Evolutionary conservation across 495 filamentous ascomycete genomes (phyloP).

Genomic region (Aspergillus sclerotioniger): DNA sequence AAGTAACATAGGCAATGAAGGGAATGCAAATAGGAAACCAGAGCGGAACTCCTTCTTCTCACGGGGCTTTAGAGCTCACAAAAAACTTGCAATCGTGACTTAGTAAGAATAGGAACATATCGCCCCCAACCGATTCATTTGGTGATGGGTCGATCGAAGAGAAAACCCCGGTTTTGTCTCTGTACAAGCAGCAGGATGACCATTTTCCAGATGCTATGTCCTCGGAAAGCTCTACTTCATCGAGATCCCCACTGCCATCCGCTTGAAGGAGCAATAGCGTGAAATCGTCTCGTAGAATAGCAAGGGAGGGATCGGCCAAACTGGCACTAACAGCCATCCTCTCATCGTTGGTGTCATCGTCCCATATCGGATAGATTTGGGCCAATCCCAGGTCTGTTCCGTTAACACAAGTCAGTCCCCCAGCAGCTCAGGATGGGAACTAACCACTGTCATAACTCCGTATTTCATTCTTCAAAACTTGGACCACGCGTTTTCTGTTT

Average conservation of each 20-base stretch:
- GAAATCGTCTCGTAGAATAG: slow-evolving; percentile 78
- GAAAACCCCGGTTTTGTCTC: slow-evolving; percentile 61
- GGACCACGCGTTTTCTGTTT: slow-evolving; percentile 71
- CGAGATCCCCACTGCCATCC: slow-evolving; percentile 78
- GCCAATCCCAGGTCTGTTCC: slow-evolving; percentile 71
- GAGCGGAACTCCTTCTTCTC: neutral
- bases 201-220: slow-evolving; percentile 61
- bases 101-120: slow-evolving; percentile 71
- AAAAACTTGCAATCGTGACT: slow-evolving; percentile 67
- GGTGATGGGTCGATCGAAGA: slow-evolving; percentile 32
- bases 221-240: slow-evolving; percentile 68
- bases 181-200: slow-evolving; percentile 77
- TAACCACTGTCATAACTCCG: slow-evolving; percentile 84
- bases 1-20: neutral
- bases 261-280: slow-evolving; percentile 72
- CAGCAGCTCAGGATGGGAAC: slow-evolving; percentile 21
- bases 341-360: slow-evolving; percentile 80
- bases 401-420: slow-evolving; percentile 9
- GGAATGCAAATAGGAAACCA: neutral
- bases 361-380: slow-evolving; percentile 86
- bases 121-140: slow-evolving; percentile 42
- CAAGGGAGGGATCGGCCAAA: slow-evolving; percentile 83
- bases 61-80: slow-evolving; percentile 46
- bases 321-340: slow-evolving; percentile 75
- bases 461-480: slow-evolving; percentile 79